Conservation (phyloP, 345 rosid species). For the Durio zibethinus region DNA sequence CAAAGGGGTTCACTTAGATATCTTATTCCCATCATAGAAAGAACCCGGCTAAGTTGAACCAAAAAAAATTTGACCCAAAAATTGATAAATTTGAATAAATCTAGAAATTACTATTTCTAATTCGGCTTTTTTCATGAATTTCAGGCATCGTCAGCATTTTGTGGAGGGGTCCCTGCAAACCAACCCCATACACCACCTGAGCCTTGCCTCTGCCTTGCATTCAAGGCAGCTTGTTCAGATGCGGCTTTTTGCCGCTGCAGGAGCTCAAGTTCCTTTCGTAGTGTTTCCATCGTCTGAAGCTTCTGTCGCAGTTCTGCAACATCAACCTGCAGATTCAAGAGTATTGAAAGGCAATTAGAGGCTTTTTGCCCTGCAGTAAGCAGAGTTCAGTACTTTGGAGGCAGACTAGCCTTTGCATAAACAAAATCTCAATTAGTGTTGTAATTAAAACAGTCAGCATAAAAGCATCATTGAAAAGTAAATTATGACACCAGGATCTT, state of each 20-base stretch:
- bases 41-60: neutral
- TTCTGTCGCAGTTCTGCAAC: slow-evolving; percentile 95
- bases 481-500: neutral
- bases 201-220: slow-evolving; percentile 66
- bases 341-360: slow-evolving; percentile 2
- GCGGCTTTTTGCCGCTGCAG: slow-evolving; percentile 93
- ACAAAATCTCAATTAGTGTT: neutral
- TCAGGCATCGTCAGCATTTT: slow-evolving; percentile 30
- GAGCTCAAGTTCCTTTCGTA: slow-evolving; percentile 86
- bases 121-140: neutral
- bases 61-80: slow-evolving; percentile 8
- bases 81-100: slow-evolving; percentile 15
- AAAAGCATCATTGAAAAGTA: neutral
- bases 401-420: too few relatives aligned
- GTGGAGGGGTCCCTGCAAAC: slow-evolving; percentile 74
- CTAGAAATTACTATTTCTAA: slow-evolving; percentile 10
- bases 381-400: too few relatives aligned
- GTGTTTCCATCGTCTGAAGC: slow-evolving; percentile 79
- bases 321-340: slow-evolving; percentile 64
- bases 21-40: slow-evolving; percentile 14
- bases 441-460: too few relatives aligned
- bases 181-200: slow-evolving; percentile 98
- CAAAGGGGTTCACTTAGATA: too few relatives aligned
- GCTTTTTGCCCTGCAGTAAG: too few relatives aligned
- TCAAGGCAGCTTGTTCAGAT: slow-evolving; percentile 85